A percentile compares a stretch with the other conserved stretches of the same genome.
These are phyloP conservation scores for Sphagnum magellanicum DNA, from an alignment of 228 moss, liverwort and hornwort species.

Conservation along the genomic window DNA sequence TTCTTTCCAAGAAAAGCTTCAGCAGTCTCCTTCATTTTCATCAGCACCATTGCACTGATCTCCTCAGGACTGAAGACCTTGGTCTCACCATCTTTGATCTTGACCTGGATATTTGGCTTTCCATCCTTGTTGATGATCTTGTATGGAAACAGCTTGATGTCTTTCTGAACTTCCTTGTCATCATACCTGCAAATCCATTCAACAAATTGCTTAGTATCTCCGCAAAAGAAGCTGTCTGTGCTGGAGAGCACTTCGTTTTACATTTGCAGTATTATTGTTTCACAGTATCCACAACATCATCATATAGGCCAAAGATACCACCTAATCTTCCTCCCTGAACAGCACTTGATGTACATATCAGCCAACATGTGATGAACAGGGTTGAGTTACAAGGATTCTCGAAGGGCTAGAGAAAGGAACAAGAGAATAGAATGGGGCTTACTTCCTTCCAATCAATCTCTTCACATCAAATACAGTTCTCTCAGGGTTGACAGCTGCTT, in stretches of 20 bases:
- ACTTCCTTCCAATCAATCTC: conserved; percentile 57
- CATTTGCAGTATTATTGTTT: no score
- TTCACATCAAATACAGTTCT: conserved; percentile 56
- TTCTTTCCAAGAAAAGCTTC: conserved; percentile 57
- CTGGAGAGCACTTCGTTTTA: no score
- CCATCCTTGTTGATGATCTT: conserved; percentile 55
- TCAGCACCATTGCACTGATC: conserved; percentile 54
- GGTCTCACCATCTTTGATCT: conserved; percentile 28
- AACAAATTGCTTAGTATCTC: no score
- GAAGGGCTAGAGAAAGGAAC: no score
- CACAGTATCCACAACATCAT: no score
- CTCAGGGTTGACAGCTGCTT: conserved; percentile 43
- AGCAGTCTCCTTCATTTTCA: conserved; percentile 73
- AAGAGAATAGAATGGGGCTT: conserved; percentile 1
- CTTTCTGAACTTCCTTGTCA: conserved; percentile 56
- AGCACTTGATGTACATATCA: no score
- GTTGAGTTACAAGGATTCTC: no score
- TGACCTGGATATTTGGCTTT: conserved; percentile 45
- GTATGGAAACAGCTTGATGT: conserved; percentile 43
- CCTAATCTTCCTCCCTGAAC: no score
- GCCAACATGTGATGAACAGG: no score
- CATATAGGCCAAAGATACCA: no score
- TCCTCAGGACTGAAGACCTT: conserved; percentile 60
- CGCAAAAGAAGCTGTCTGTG: no score
- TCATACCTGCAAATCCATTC: conserved; percentile 22